These are phyloP conservation scores for Plasmodium fragile DNA, from an alignment of 169 alveolate genomes.

Conservation along the genomic window DNA sequence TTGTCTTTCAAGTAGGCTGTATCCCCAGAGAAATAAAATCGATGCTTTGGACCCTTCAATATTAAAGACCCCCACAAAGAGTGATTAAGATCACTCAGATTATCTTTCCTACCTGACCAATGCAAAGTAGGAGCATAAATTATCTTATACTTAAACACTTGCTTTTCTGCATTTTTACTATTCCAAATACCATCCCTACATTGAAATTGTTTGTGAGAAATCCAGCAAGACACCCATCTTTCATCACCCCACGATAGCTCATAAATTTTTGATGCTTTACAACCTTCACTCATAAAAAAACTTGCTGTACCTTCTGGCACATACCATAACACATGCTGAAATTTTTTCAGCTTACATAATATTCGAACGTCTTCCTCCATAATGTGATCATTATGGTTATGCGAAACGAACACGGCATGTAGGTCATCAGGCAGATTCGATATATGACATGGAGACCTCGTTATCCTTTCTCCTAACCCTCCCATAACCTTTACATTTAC, in stretches of 20 bases:
- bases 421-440: constrained; percentile 39
- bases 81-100: constrained; percentile 48
- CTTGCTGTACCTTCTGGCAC: constrained; percentile 53
- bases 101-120: constrained; percentile 65
- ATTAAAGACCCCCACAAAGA: constrained; percentile 71
- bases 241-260: constrained; percentile 74
- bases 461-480: constrained; percentile 64
- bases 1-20: constrained; percentile 65
- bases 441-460: constrained; percentile 48
- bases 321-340: constrained; percentile 70
- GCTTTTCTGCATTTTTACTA: constrained; percentile 24
- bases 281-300: constrained; percentile 51
- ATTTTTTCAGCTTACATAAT: constrained; percentile 55
- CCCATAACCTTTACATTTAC: constrained; percentile 52
- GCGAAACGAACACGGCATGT: constrained; percentile 73
- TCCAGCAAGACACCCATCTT: constrained; percentile 72
- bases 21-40: constrained; percentile 64
- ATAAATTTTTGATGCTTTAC: constrained; percentile 48
- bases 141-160: constrained; percentile 38
- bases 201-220: constrained; percentile 20
- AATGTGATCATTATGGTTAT: constrained; percentile 67
- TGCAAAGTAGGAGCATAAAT: constrained; percentile 66
- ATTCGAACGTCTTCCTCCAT: constrained; percentile 63
- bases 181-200: constrained; percentile 73
- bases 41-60: constrained; percentile 63